Evolutionary conservation across 2,329 filamentous ascomycete genomes (phyloP).

Genomic region (Aspergillus alliaceus): DNA sequence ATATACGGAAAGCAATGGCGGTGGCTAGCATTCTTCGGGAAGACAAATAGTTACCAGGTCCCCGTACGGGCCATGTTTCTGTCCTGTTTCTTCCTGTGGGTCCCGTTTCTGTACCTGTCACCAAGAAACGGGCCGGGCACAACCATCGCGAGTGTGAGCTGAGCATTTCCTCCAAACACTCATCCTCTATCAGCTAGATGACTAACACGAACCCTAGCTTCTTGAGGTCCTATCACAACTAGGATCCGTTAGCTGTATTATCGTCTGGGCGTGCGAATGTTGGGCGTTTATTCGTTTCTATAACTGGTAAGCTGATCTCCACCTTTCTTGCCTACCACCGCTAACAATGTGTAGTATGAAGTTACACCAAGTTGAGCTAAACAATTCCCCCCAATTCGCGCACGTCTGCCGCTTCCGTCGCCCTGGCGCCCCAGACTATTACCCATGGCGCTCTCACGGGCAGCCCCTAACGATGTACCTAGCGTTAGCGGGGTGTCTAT

Average conservation of each 20-base stretch:
- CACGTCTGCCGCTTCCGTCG: slow-evolving; percentile 12
- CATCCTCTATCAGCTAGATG: neutral
- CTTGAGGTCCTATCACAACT: slow-evolving; percentile 42
- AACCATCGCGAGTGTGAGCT: slow-evolving; percentile 13
- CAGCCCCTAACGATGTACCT: slow-evolving; percentile 41
- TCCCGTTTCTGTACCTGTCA: slow-evolving; percentile 42
- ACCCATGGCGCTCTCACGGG: slow-evolving; percentile 41
- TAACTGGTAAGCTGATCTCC: slow-evolving; percentile 27
- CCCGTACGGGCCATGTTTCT: slow-evolving; percentile 41
- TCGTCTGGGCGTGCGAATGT: slow-evolving; percentile 46
- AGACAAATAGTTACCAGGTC: slow-evolving; percentile 28
- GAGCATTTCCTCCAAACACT: neutral
- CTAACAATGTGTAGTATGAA: neutral
- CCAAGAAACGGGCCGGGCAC: slow-evolving; percentile 10
- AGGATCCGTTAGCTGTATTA: slow-evolving; percentile 32
- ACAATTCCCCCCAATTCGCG: slow-evolving; percentile 7
- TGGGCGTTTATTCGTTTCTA: slow-evolving; percentile 44
- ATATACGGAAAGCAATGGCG: slow-evolving; percentile 14
- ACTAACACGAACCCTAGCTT: slow-evolving; percentile 26
- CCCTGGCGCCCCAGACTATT: slow-evolving; percentile 24
- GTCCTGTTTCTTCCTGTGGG: slow-evolving; percentile 44
- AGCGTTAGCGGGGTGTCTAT: slow-evolving; percentile 36
- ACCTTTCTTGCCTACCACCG: too few species aligned
- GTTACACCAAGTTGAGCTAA: slow-evolving; percentile 7
- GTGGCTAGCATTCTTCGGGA: slow-evolving; percentile 27